Conservation (phyloP, 768 basidiomycete genomes). For the Tylopilus subfusipes region DNA sequence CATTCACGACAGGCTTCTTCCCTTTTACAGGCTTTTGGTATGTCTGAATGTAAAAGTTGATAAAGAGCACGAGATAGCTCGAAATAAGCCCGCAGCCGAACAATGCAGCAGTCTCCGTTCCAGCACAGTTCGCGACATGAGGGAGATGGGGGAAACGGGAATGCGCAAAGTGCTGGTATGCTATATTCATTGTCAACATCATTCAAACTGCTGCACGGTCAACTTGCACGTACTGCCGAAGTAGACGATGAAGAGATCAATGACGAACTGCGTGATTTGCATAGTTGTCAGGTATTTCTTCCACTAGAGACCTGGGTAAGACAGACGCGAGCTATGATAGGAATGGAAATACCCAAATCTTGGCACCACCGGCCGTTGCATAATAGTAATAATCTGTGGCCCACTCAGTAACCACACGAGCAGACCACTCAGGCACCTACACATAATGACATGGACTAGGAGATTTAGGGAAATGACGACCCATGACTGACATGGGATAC, state of each 20-base stretch:
- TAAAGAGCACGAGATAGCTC: slow-evolving; percentile 90
- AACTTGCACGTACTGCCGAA: slow-evolving; percentile 76
- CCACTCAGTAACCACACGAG: background rate
- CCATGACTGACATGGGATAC: slow-evolving; percentile 71
- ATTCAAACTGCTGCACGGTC: background rate
- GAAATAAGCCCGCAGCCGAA: slow-evolving; percentile 88
- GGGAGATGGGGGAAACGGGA: slow-evolving; percentile 64
- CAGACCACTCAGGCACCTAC: slow-evolving; percentile 45
- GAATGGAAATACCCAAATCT: slow-evolving; percentile 75
- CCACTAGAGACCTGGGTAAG: slow-evolving; percentile 57
- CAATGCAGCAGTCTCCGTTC: slow-evolving; percentile 81
- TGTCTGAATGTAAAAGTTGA: slow-evolving; percentile 89
- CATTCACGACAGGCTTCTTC: slow-evolving; percentile 32
- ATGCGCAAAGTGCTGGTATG: slow-evolving; percentile 79
- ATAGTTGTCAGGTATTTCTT: slow-evolving; percentile 96
- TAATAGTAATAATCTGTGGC: slow-evolving; percentile 95
- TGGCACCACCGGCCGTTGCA: slow-evolving; percentile 94
- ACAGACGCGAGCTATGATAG: background rate
- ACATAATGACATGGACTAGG: slow-evolving; percentile 95
- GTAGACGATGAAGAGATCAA: slow-evolving; percentile 89
- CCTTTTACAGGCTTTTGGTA: slow-evolving; percentile 63
- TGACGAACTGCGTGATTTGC: slow-evolving; percentile 95
- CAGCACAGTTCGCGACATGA: slow-evolving; percentile 78
- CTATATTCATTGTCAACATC: slow-evolving; percentile 27
- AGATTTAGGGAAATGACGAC: slow-evolving; percentile 90